Base-by-base conservation (phyloP, 345 rosid genomes). In the Euphorbia peplus region DNA sequence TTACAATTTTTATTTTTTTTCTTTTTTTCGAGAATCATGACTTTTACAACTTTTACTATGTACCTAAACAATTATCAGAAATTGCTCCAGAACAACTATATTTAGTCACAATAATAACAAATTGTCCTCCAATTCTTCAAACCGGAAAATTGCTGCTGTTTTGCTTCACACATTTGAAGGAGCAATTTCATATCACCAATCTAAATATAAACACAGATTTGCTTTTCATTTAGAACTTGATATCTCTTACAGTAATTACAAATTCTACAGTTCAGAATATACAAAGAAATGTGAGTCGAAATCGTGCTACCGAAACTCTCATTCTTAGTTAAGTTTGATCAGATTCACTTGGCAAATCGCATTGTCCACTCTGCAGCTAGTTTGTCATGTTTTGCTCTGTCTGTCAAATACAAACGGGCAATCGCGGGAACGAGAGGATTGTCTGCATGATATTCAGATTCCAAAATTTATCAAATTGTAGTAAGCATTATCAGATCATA, bases 311-410 rank as follows among this genome's bases (percentile, higher is more conserved):
- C 25, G 16, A 30, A 32, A 30, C 22, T 25, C n/a, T 62, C 3
- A 26, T 46, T 29, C 8, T 39, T 39, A 39, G 9, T 39, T 39
- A 39, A 39, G 42, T 39, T 39, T 5, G 8, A 39, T 39, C 52
- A 55, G 2, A 67, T 52, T 77, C 76, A 93, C 78, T 79, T 91
- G 58, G 98, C 98, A 53, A 93, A 93, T 66, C 98, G 81, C 78
- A 81, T 59, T 2, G 97, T 93, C 98, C 97, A 93, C 76, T 93
- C 89, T 26, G 85, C 76, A 52, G 98, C 97, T 41, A 91, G 70
- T 78, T 82, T 83, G 48, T 91, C 90, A 35, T 93, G 95, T 63
- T 89, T 93, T 47, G 88, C 89, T 73, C 80, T 82, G 64, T 93
- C 97, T 18, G 85, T 71, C 66, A 87, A 78, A 83, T 86, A 91